These are phyloP conservation scores for Teunomyces gatunensis DNA, from an alignment of 805 yeast species.

Conservation along the genomic window DNA sequence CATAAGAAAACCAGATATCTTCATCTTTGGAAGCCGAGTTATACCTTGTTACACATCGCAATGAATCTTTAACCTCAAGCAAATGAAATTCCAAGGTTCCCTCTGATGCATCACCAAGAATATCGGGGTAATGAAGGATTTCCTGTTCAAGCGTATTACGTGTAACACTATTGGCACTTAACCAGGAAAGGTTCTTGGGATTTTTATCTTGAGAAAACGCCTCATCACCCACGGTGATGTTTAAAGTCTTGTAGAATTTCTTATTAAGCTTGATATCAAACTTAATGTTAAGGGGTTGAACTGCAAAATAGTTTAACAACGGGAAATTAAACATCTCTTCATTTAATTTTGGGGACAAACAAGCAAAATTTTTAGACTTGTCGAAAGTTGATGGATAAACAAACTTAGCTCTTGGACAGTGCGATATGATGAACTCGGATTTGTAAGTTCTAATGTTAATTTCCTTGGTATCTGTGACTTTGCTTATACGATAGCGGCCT, in stretches of 20 bases:
- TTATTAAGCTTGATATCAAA: constrained; percentile 28
- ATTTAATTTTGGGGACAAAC: constrained; percentile 50
- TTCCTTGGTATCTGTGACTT: constrained; percentile 64
- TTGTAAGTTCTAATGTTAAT: constrained; percentile 58
- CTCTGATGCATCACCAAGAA: constrained; percentile 16
- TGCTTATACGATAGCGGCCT: constrained; percentile 72
- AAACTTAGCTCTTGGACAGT: constrained; percentile 75
- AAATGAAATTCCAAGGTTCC: constrained; percentile 35
- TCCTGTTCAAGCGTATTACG: constrained; percentile 37
- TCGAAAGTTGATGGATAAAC: constrained; percentile 28
- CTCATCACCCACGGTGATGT: constrained; percentile 17
- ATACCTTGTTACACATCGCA: constrained; percentile 31
- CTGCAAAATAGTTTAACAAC: constrained; percentile 61
- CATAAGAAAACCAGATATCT: constrained; percentile 31
- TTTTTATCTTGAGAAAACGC: not conserved
- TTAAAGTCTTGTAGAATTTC: constrained; percentile 17
- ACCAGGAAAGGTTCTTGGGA: constrained; percentile 38
- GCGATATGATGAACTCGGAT: constrained; percentile 63
- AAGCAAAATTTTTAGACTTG: constrained; percentile 42
- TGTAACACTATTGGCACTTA: constrained; percentile 18
- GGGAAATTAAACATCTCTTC: constrained; percentile 37
- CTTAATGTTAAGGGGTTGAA: constrained; percentile 56
- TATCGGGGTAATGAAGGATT: constrained; percentile 24
- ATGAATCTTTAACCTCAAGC: constrained; percentile 28
- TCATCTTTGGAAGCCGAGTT: constrained; percentile 37